Evolutionary conservation across 495 filamentous ascomycete genomes (phyloP).

Genomic region (Corynascus novoguineensis): DNA sequence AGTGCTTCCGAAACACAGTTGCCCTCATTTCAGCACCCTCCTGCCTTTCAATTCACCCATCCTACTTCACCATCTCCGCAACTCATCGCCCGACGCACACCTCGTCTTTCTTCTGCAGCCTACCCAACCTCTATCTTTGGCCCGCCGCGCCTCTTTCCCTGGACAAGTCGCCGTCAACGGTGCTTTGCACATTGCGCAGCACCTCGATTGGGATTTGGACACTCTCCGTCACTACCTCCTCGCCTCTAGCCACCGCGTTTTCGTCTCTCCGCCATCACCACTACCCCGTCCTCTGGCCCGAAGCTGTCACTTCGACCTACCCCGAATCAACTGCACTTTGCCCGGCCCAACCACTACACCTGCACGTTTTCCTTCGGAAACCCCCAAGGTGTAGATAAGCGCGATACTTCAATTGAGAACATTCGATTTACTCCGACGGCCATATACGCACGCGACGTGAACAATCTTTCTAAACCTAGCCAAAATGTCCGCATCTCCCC

Average conservation of each 20-base stretch:
- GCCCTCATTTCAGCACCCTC: conserved; percentile 22
- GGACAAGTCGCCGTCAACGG: conserved; percentile 12
- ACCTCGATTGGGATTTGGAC: conserved; percentile 19
- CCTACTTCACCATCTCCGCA: conserved; percentile 9
- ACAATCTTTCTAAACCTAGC: conserved; percentile 25
- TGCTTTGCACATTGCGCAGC: conserved; percentile 15
- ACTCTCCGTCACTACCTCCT: conserved; percentile 15
- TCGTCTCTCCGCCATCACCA: conserved; percentile 17
- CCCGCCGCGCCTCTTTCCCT: conserved; percentile 4
- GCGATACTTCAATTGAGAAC: conserved; percentile 50
- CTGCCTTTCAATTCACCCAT: conserved; percentile 9
- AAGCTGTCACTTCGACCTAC: conserved; percentile 23
- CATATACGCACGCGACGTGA: conserved; percentile 27
- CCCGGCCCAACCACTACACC: conserved; percentile 54
- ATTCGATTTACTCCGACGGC: conserved; percentile 28
- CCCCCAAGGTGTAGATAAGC: conserved; percentile 75
- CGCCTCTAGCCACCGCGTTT: conserved; percentile 19
- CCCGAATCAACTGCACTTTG: conserved; percentile 13
- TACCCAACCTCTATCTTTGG: conserved; percentile 11
- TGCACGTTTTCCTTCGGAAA: conserved; percentile 87
- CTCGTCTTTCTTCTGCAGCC: conserved; percentile 6
- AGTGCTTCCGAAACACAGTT: conserved; percentile 25
- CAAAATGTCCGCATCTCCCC: conserved; percentile 53
- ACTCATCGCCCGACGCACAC: conserved; percentile 15
- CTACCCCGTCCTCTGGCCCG: conserved; percentile 15